Percentiles rank a stretch among this genome's conserved stretches.
These are phyloP conservation scores for Kurtzmaniella quercitrusa DNA, from an alignment of 1,139 yeast species.

Conservation along the genomic window DNA sequence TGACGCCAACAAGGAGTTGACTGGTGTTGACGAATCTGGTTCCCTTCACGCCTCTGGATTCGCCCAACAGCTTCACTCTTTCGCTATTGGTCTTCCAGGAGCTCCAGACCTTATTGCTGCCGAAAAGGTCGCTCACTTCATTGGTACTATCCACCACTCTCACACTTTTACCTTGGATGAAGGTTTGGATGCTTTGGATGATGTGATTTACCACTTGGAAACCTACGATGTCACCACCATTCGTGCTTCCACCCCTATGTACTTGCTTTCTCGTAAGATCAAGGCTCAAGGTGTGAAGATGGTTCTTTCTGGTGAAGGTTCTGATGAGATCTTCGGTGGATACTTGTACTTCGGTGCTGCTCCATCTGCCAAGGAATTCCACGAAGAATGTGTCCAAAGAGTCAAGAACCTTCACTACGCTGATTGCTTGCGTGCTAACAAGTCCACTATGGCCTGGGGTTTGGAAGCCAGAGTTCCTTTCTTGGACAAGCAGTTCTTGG, in stretches of 20 bases:
- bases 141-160: constrained; percentile 95
- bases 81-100: constrained; percentile 94
- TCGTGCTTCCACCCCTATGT: constrained; percentile 99
- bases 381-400: constrained; percentile 88
- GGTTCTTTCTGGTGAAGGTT: constrained; percentile 98
- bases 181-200: constrained; percentile 92
- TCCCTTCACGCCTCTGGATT: constrained; percentile 76
- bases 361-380: constrained; percentile 89
- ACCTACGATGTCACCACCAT: constrained; percentile 98
- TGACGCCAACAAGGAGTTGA: constrained; percentile 58
- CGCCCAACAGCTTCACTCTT: constrained; percentile 78
- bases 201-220: constrained; percentile 92
- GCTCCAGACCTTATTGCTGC: constrained; percentile 98
- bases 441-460: constrained; percentile 99
- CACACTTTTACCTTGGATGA: constrained; percentile 95
- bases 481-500: constrained; percentile 89
- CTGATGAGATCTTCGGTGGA: constrained; percentile 98
- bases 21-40: constrained; percentile 91
- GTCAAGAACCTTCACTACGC: constrained; percentile 96
- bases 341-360: constrained; percentile 96
- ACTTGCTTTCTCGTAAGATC: constrained; percentile 89
- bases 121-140: constrained; percentile 89
- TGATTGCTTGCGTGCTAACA: constrained; percentile 98
- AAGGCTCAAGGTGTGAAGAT: constrained; percentile 99
- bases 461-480: constrained; percentile 99